Percentiles rank a stretch among this genome's conserved stretches.
phyloP scores from a whole-genome alignment of 2,329 filamentous ascomycete genomes.

The Alternaria angustiovoidea region DNA sequence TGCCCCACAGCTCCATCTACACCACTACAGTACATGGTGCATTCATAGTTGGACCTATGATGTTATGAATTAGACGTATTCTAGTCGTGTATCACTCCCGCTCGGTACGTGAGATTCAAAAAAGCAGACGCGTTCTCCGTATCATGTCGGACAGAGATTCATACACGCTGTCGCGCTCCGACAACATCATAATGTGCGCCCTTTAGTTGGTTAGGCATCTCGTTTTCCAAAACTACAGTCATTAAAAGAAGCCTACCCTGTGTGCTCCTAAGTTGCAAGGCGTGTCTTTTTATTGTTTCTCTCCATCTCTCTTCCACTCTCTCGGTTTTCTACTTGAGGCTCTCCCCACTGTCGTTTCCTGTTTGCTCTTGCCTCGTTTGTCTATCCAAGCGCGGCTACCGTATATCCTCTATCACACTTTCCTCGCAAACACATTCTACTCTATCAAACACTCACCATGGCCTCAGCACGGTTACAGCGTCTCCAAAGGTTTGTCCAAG shows the following conservation, averaged over 20 bases:
- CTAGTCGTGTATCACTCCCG: not conserved
- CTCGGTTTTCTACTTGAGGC: not conserved
- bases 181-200: no score
- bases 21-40: not conserved
- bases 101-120: not conserved
- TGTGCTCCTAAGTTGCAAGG: not conserved
- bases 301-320: not conserved
- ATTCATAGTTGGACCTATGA: not conserved
- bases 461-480: slow-evolving; percentile 33
- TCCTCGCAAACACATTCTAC: not conserved
- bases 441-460: slow-evolving; percentile 28
- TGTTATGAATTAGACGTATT: not conserved
- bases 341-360: not conserved
- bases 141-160: not conserved
- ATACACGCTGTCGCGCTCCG: no score
- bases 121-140: not conserved
- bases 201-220: no score
- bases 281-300: no score
- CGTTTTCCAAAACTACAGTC: no score
- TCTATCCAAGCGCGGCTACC: slow-evolving; percentile 6
- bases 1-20: not conserved
- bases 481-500: slow-evolving; percentile 27
- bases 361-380: slow-evolving; percentile 19
- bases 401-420: not conserved
- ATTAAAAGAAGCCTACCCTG: no score